These are phyloP conservation scores for Bassia scoparia DNA, from an alignment of 148 eudicot species.

Conservation along the genomic window DNA sequence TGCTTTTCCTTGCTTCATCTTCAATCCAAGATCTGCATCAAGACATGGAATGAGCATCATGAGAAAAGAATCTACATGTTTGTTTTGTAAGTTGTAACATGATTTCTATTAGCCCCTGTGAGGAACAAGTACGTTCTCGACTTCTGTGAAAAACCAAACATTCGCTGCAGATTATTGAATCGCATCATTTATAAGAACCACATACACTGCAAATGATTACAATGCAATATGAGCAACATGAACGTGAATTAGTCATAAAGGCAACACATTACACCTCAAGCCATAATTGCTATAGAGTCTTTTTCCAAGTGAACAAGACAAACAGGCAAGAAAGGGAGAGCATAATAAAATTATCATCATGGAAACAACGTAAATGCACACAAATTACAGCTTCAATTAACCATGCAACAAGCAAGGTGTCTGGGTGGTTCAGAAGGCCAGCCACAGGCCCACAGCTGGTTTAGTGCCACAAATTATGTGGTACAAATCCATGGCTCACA, in stretches of 20 bases:
- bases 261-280: background rate
- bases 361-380: background rate
- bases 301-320: background rate
- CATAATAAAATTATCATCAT: background rate
- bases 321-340: background rate
- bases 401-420: background rate
- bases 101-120: background rate
- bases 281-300: too few species aligned
- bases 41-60: background rate
- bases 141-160: background rate
- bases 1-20: conserved; percentile 85
- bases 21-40: conserved; percentile 85
- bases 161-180: too few species aligned
- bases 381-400: background rate
- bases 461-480: background rate
- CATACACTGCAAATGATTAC: background rate
- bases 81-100: background rate
- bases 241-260: background rate
- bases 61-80: background rate
- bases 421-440: background rate
- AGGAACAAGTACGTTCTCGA: background rate
- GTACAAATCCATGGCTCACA: background rate
- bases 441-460: background rate
- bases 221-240: background rate
- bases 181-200: too few species aligned